phyloP scores from a whole-genome alignment of 2,329 filamentous ascomycete species.

The Aspergillus chevalieri region DNA sequence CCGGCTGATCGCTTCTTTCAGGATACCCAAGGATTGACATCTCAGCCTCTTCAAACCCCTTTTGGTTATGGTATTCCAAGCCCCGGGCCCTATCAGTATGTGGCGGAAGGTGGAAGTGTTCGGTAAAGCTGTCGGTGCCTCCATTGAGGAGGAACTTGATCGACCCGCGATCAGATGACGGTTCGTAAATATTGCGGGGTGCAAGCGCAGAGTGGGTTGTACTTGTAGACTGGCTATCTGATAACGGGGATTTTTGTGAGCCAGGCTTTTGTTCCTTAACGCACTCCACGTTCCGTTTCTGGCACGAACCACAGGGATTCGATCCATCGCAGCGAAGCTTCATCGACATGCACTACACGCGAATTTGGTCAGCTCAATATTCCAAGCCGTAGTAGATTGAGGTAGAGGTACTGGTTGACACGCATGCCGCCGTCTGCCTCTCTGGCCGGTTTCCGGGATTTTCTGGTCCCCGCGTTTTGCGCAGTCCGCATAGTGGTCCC shows the following conservation, averaged over 20 bases:
- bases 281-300: constrained; percentile 38
- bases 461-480: constrained; percentile 36
- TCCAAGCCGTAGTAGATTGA: neutral
- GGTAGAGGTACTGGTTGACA: constrained; percentile 38
- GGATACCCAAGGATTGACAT: constrained; percentile 13
- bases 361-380: neutral
- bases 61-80: constrained; percentile 32
- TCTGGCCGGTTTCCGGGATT: constrained; percentile 41
- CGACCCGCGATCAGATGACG: constrained; percentile 38
- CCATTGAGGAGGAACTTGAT: constrained; percentile 43
- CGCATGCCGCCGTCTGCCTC: constrained; percentile 42
- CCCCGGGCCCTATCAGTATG: constrained; percentile 32
- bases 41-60: constrained; percentile 17
- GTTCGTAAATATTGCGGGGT: constrained; percentile 20
- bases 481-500: constrained; percentile 42
- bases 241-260: neutral
- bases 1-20: constrained; percentile 9
- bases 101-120: constrained; percentile 39
- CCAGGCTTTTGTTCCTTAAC: constrained; percentile 25
- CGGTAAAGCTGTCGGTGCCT: constrained; percentile 42
- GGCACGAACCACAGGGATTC: constrained; percentile 40
- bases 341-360: constrained; percentile 39
- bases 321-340: constrained; percentile 44
- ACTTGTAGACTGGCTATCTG: neutral
- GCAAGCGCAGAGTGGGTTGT: neutral